Evolutionary conservation across 352 stramenopile species (phyloP), one percentile per base, ranked within the genome.

Genomic region (Phytophthora macrochlamydospora): DNA sequence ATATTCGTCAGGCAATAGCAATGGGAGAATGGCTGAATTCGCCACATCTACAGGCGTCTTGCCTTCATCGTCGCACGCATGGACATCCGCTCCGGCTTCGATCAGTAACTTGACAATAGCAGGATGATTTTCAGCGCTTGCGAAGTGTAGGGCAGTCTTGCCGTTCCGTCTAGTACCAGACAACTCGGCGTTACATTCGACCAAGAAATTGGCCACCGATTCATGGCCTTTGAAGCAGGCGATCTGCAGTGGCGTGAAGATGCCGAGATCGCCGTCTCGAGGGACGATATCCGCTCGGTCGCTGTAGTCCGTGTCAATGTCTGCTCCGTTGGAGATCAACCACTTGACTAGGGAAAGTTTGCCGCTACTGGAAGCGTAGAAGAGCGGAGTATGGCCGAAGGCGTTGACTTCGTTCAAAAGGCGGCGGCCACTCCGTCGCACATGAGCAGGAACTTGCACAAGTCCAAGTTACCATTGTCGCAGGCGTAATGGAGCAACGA

Each of bases 251-350:
- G 87, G 85, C 24, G 87, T 92, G 64, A 93, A 95, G 29, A 91
- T 90, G 0, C 79, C 81, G 2, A 83, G 63, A 56, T 94, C 84
- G 13, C 67, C 83, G 11, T 90, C 75, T 30, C 81, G 75, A 7
- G 83, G 78, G 1, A 53, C 57, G 7, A 91, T 65, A 35, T 87
- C 76, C 2, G 65, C 59, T 5, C 74, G 78, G 51, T 89, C 78
- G 46, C 81, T 93, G 59, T 92, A 93, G 65, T 95, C 87, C 9
- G 73, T 89, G 59, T 95, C 87, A 32, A 95, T 92, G 51, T 94
- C 87, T 0, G 87, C 83, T 32, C 87, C 85, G 32, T 93, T 93
- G 2, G 87, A 95, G 50, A 95, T 79, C 46, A 95, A 67, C 87
- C 87, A 93, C 55, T 95, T 95, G 56, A 95, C 81, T 4, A 95